A percentile compares a stretch with the other conserved stretches of the same genome.
phyloP scores from a whole-genome alignment of 2,329 filamentous ascomycete species.

The Fragosphaeria purpurea region DNA sequence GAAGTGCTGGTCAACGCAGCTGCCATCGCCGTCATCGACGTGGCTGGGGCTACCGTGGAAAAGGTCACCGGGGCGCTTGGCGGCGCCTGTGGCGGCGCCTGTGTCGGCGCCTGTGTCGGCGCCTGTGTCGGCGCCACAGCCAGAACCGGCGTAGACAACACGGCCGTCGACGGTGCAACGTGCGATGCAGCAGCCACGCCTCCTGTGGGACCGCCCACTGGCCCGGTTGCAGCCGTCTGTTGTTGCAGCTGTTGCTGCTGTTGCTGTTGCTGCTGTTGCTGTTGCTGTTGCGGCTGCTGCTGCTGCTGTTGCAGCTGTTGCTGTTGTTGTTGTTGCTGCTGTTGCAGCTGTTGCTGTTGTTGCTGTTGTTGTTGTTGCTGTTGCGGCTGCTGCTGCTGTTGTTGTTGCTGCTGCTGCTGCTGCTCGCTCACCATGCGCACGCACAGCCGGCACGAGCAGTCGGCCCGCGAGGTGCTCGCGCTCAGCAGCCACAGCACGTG shows the following conservation, averaged over 20 bases:
- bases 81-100: too few relatives aligned
- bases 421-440: slow-evolving; percentile 17
- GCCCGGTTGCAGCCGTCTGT: background rate
- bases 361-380: too few relatives aligned
- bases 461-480: slow-evolving; percentile 33
- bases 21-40: too few relatives aligned
- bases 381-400: background rate
- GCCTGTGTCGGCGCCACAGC: too few relatives aligned
- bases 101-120: too few relatives aligned
- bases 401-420: background rate
- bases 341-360: background rate
- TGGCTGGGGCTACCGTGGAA: too few relatives aligned
- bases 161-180: too few relatives aligned
- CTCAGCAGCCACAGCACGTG: slow-evolving; percentile 44
- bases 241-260: background rate
- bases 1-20: background rate
- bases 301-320: background rate
- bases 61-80: too few relatives aligned
- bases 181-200: too few relatives aligned
- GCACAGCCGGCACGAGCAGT: slow-evolving; percentile 43
- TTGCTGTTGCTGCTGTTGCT: background rate
- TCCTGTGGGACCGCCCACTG: too few relatives aligned
- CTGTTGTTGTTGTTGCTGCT: background rate
- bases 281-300: background rate
- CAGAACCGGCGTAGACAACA: too few relatives aligned